A percentile compares a stretch with the other conserved stretches of the same genome.
Conservation (phyloP, 208 protist species). For the Wallacemonas sp. region DNA sequence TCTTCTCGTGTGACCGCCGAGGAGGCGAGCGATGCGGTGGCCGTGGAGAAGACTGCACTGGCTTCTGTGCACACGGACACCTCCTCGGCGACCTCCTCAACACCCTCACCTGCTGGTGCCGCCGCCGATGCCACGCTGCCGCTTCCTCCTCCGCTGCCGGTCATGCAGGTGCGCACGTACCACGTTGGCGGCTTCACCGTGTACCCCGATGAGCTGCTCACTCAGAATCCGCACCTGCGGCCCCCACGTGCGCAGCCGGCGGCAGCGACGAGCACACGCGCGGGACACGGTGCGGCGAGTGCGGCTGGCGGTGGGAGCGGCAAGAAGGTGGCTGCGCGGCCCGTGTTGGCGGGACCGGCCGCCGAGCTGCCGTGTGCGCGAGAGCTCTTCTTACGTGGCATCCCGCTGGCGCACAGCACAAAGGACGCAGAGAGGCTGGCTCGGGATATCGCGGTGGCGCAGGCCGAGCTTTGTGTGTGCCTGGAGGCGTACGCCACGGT, state of each 20-base stretch:
- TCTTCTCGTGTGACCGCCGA: no score
- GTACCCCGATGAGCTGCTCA: slow-evolving; percentile 2
- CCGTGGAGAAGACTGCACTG: no score
- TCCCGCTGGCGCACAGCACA: neutral
- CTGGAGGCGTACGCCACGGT: neutral
- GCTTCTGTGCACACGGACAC: neutral
- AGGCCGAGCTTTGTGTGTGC: slow-evolving; percentile 1
- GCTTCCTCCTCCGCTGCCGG: neutral
- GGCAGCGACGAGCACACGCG: neutral
- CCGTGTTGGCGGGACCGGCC: neutral
- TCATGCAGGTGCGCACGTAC: neutral
- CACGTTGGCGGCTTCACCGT: slow-evolving; percentile 1
- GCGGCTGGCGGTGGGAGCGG: neutral
- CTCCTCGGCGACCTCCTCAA: neutral
- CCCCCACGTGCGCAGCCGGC: neutral
- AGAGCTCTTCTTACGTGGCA: neutral
- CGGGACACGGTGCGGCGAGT: neutral
- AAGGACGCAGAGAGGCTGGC: neutral
- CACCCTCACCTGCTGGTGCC: neutral
- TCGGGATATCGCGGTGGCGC: neutral
- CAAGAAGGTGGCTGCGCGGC: neutral
- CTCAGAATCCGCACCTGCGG: neutral
- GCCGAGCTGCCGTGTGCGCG: slow-evolving; percentile 8
- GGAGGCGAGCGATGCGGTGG: no score
- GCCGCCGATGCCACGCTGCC: neutral